Conservation (phyloP, 1,284 basidiomycete genomes). For the Bjerkandera adusta region DNA sequence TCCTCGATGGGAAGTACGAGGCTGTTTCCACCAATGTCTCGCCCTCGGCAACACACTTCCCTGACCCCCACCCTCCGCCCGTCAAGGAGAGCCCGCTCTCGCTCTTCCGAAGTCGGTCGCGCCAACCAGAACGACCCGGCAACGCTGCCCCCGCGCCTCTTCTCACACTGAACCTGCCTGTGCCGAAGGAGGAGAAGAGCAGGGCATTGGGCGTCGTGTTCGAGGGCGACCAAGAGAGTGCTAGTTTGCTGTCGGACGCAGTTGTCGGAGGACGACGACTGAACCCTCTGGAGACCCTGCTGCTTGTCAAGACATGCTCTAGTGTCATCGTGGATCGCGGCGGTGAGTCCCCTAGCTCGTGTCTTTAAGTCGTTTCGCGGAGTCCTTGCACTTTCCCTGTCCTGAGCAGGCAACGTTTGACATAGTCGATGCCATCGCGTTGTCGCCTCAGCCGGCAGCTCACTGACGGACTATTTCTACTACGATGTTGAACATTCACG, state of each 20-base stretch:
- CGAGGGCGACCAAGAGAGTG: constrained; percentile 50
- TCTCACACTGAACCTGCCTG: constrained; percentile 59
- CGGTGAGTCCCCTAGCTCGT: constrained; percentile 32
- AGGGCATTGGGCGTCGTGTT: constrained; percentile 55
- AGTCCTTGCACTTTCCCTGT: background rate
- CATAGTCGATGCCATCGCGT: too few relatives aligned
- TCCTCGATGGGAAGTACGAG: constrained; percentile 74
- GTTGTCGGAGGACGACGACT: constrained; percentile 55
- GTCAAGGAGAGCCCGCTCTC: constrained; percentile 39
- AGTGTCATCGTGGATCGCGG: constrained; percentile 61
- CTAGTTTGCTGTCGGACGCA: constrained; percentile 40
- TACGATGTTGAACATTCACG: background rate
- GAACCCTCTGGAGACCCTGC: constrained; percentile 55
- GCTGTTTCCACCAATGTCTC: constrained; percentile 55
- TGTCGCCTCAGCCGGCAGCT: too few relatives aligned
- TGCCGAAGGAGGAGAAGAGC: constrained; percentile 45
- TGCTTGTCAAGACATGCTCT: constrained; percentile 62
- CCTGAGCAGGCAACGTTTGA: too few relatives aligned
- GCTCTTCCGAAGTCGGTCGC: constrained; percentile 50
- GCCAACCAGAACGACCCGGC: constrained; percentile 30
- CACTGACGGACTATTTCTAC: too few relatives aligned
- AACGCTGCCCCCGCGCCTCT: constrained; percentile 38
- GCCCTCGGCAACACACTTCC: constrained; percentile 44
- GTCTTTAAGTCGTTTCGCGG: background rate
- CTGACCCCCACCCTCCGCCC: constrained; percentile 25